Evolutionary conservation across 495 filamentous ascomycete species (phyloP).

Genomic region (Neurospora tetraspora): DNA sequence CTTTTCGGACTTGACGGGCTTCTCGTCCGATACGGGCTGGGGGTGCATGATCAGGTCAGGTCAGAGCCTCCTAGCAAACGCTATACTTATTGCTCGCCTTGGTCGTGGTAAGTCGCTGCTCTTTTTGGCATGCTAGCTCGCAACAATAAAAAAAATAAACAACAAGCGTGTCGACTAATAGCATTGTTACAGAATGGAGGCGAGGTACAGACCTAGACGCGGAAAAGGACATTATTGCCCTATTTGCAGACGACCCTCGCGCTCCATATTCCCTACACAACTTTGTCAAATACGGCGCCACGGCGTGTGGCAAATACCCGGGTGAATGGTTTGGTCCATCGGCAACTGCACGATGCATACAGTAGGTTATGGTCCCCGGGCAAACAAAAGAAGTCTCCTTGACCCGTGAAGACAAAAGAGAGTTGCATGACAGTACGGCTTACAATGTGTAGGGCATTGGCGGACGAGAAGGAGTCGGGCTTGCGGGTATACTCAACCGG

Average conservation of each 20-base stretch:
- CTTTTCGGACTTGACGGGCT: slow-evolving; percentile 68
- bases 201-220: slow-evolving; percentile 45
- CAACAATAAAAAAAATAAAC: background rate
- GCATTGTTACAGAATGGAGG: slow-evolving; percentile 59
- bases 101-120: slow-evolving; percentile 60
- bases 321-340: slow-evolving; percentile 99
- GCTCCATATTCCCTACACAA: slow-evolving; percentile 93
- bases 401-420: background rate
- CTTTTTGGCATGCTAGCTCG: background rate
- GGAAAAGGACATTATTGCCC: slow-evolving; percentile 62
- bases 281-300: slow-evolving; percentile 82
- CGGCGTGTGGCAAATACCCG: slow-evolving; percentile 84
- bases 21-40: slow-evolving; percentile 93
- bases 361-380: slow-evolving; percentile 46
- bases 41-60: slow-evolving; percentile 99
- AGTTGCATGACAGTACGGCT: slow-evolving; percentile 8
- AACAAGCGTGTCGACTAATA: slow-evolving; percentile 13
- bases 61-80: slow-evolving; percentile 85
- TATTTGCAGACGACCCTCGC: slow-evolving; percentile 80
- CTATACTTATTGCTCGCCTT: slow-evolving; percentile 57
- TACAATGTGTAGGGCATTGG: slow-evolving; percentile 52
- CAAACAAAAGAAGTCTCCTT: background rate
- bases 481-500: slow-evolving; percentile 82
- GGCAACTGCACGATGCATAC: slow-evolving; percentile 89
- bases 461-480: slow-evolving; percentile 45